These are phyloP conservation scores for Centrapalus pauciflorus DNA, from an alignment of 129 eudicot genomes.

Conservation along the genomic window DNA sequence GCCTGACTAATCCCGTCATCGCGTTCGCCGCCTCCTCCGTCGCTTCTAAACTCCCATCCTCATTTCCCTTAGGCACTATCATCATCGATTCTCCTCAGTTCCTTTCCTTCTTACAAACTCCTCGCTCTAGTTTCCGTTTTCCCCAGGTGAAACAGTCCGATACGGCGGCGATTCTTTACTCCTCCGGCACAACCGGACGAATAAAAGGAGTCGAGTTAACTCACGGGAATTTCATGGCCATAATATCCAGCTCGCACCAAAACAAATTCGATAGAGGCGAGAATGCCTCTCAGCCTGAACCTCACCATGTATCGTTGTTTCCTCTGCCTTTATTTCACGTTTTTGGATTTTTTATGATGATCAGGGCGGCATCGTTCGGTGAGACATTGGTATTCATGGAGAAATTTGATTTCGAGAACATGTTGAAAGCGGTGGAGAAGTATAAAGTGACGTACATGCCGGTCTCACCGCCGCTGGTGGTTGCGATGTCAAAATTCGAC, in stretches of 20 bases:
- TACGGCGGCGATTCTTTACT: slow-evolving; percentile 70
- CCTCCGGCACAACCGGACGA: slow-evolving; percentile 90
- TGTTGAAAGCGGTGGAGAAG: slow-evolving; percentile 78
- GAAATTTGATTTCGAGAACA: slow-evolving; percentile 66
- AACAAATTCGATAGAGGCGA: slow-evolving; percentile 4
- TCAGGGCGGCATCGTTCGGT: slow-evolving; percentile 55
- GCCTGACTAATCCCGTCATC: slow-evolving; percentile 44
- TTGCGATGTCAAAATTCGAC: slow-evolving; percentile 78
- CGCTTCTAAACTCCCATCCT: slow-evolving; percentile 36
- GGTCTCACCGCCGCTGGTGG: slow-evolving; percentile 92
- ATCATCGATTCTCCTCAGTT: slow-evolving; percentile 61
- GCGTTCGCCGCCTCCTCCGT: slow-evolving; percentile 50
- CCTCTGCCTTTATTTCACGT: slow-evolving; percentile 89
- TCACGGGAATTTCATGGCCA: slow-evolving; percentile 70
- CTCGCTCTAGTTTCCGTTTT: background rate
- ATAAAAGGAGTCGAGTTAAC: slow-evolving; percentile 80
- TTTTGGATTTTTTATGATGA: slow-evolving; percentile 72
- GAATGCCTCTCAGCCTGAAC: background rate
- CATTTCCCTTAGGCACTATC: slow-evolving; percentile 23
- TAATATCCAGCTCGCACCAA: slow-evolving; percentile 25
- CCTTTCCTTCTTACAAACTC: slow-evolving; percentile 30
- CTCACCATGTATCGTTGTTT: slow-evolving; percentile 48
- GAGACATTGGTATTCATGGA: slow-evolving; percentile 68
- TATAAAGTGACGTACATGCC: slow-evolving; percentile 75
- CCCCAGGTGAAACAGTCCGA: slow-evolving; percentile 41